Evolutionary conservation across 805 yeast species (phyloP).

Genomic region (Ogataea ramenticola): DNA sequence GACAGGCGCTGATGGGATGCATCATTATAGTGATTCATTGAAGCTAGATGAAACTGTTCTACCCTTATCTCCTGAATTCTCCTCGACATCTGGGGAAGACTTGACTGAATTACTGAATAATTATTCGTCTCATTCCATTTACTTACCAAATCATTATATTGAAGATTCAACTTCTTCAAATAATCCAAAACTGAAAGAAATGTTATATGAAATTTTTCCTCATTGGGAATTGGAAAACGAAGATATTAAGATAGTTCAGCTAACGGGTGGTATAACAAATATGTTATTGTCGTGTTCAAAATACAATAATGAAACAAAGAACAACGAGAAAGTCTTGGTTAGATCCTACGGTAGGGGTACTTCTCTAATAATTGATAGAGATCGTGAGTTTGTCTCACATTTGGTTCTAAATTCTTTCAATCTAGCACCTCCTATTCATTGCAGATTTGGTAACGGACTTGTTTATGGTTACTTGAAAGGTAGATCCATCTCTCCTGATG

Average conservation of each 20-base stretch:
- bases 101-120: slow-evolving; percentile 12
- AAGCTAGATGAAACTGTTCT: too few relatives aligned
- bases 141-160: slow-evolving; percentile 37
- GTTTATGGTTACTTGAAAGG: slow-evolving; percentile 67
- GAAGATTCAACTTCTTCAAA: slow-evolving; percentile 25
- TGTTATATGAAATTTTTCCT: slow-evolving; percentile 39
- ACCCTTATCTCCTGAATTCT: background rate
- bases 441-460: slow-evolving; percentile 65
- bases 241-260: slow-evolving; percentile 31
- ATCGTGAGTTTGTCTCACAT: slow-evolving; percentile 68
- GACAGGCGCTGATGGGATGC: background rate
- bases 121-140: slow-evolving; percentile 41
- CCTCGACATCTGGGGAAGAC: background rate
- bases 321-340: slow-evolving; percentile 40
- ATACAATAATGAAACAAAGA: slow-evolving; percentile 8
- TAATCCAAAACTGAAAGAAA: slow-evolving; percentile 29
- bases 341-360: slow-evolving; percentile 76
- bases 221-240: slow-evolving; percentile 19
- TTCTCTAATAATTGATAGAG: slow-evolving; percentile 61
- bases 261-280: slow-evolving; percentile 61
- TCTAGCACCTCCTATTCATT: slow-evolving; percentile 63
- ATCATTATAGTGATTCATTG: too few relatives aligned
- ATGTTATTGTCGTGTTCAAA: slow-evolving; percentile 44
- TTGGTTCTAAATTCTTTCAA: slow-evolving; percentile 48
- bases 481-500: slow-evolving; percentile 47